Conservation (phyloP, 768 basidiomycete species). For the Boletus edulis region DNA sequence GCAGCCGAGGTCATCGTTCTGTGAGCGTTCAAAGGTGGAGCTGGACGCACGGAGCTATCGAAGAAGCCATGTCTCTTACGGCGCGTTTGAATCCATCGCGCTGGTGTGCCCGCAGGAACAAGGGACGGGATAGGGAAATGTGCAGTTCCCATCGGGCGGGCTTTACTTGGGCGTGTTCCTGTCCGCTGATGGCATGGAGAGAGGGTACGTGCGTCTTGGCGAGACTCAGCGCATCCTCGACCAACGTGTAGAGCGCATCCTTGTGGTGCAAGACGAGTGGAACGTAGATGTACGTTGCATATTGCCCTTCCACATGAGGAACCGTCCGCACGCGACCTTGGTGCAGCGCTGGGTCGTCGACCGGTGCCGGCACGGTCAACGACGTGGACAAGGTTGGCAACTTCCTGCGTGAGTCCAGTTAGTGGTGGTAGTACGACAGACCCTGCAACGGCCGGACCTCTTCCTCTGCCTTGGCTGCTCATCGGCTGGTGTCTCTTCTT, state of each 20-base stretch:
- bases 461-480: conserved; percentile 35
- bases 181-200: conserved; percentile 43
- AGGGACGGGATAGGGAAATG: conserved; percentile 81
- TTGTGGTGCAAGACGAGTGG: conserved; percentile 47
- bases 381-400: conserved; percentile 57
- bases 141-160: conserved; percentile 53
- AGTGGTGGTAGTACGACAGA: background rate
- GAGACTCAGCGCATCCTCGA: conserved; percentile 43
- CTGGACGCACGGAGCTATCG: conserved; percentile 42
- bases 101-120: conserved; percentile 79
- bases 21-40: background rate
- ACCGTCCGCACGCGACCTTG: conserved; percentile 76
- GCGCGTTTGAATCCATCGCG: conserved; percentile 66
- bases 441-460: conserved; percentile 30
- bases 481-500: background rate
- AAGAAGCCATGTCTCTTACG: conserved; percentile 51
- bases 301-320: conserved; percentile 88
- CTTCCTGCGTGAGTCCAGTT: conserved; percentile 41
- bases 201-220: conserved; percentile 46
- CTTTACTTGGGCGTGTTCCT: conserved; percentile 2
- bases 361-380: conserved; percentile 46
- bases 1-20: conserved; percentile 8
- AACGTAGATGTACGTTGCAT: conserved; percentile 74
- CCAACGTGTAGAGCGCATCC: conserved; percentile 43
- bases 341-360: conserved; percentile 76